A percentile compares a stretch with the other conserved stretches of the same genome.
phyloP scores from a whole-genome alignment of 129 eudicot genomes.

The Dittrichia graveolens region DNA sequence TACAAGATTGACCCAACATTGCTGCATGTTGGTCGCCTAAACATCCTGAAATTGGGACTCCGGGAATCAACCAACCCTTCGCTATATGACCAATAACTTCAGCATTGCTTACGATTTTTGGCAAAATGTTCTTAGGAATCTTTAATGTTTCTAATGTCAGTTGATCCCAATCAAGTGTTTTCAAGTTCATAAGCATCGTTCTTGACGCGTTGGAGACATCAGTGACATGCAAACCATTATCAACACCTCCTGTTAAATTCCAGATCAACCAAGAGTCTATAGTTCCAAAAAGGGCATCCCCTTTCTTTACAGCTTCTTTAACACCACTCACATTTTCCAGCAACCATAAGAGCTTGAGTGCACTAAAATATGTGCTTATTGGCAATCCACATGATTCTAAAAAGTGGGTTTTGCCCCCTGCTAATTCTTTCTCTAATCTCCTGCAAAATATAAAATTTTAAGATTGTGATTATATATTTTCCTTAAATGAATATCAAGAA shows the following conservation, averaged over 20 bases:
- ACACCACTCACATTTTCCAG: constrained; percentile 77
- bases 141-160: constrained; percentile 48
- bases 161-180: constrained; percentile 79
- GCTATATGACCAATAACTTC: constrained; percentile 76
- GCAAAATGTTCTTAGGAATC: constrained; percentile 62
- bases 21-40: constrained; percentile 99
- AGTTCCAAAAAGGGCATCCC: constrained; percentile 93
- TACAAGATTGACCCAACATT: constrained; percentile 92
- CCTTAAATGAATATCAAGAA: background rate
- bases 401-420: constrained; percentile 87
- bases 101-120: constrained; percentile 83
- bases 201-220: constrained; percentile 93
- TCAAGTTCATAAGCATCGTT: constrained; percentile 92
- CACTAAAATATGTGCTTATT: constrained; percentile 95
- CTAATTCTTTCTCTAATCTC: constrained; percentile 74
- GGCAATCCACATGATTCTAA: constrained; percentile 86
- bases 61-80: constrained; percentile 79
- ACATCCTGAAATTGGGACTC: constrained; percentile 92
- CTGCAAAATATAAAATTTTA: constrained; percentile 37
- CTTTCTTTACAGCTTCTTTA: constrained; percentile 62
- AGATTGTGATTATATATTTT: background rate
- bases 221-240: constrained; percentile 78
- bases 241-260: constrained; percentile 85
- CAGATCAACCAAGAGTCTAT: constrained; percentile 93
- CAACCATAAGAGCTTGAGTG: constrained; percentile 84